Base-by-base conservation (phyloP, 2,329 filamentous ascomycete species). In the Triangularia setosa region DNA sequence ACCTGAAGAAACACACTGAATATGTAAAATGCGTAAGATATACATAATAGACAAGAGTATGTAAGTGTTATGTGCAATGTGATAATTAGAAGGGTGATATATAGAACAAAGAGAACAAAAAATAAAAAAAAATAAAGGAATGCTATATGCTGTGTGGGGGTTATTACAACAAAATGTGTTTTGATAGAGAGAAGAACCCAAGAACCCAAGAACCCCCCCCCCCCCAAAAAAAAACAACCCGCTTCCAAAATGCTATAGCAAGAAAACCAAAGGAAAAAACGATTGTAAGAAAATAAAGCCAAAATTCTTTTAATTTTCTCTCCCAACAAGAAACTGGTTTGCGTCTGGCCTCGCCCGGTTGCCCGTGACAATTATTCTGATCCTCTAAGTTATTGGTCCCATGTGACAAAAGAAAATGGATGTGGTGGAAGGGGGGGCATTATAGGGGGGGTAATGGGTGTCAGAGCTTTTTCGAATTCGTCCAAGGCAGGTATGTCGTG, bases 401-500 rank as follows among this genome's bases (percentile, higher is more conserved):
- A 53, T 25, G 23, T 12, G 23, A 60, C 40, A 60, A 60, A 60
- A n/a, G n/a, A 24, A 60, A 53, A 60, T 30, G n/a, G 11, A 12
- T 33, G 30, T 33, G n/a, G 48, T 48, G 24, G 33, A 52, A 25
- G 33, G n/a, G 12, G n/a, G 12, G 33, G 44, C 18, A 60, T 25
- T n/a, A 27, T n/a, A 33, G 12, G 30, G 4, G 25, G 40, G 23
- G 40, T 33, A n/a, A 16, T n/a, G 27, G 56, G 18, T 53, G 18
- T 24, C n/a, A n/a, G n/a, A n/a, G n/a, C n/a, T n/a, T n/a, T n/a
- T n/a, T n/a, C n/a, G n/a, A n/a, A n/a, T n/a, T n/a, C n/a, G n/a
- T n/a, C n/a, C n/a, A n/a, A n/a, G n/a, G n/a, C n/a, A n/a, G n/a
- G 48, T 23, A 9, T 23, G n/a, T 35, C 16, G 16, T 18, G 11